Evolutionary conservation across 805 yeast genomes (phyloP).

Genomic region (Scheffersomyces coipomensis): DNA sequence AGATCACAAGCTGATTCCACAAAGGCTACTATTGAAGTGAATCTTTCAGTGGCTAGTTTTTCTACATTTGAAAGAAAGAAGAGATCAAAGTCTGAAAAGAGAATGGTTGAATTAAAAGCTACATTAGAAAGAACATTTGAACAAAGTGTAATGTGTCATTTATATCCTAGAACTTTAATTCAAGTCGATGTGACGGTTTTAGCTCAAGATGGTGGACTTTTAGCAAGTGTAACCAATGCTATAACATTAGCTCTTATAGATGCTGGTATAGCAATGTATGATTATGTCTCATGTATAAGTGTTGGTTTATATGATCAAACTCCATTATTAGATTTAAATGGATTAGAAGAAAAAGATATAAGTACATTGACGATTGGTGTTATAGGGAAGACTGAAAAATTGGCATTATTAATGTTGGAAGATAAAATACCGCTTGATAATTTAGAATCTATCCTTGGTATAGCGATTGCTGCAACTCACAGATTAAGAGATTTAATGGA

Average conservation of each 20-base stretch:
- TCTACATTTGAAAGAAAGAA: slow-evolving; percentile 75
- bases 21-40: slow-evolving; percentile 60
- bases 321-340: slow-evolving; percentile 79
- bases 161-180: slow-evolving; percentile 84
- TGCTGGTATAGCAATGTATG: slow-evolving; percentile 94
- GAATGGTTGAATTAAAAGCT: slow-evolving; percentile 66
- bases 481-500: slow-evolving; percentile 84
- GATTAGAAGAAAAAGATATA: slow-evolving; percentile 80
- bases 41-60: slow-evolving; percentile 75
- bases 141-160: slow-evolving; percentile 68
- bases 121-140: slow-evolving; percentile 68
- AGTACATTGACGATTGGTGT: slow-evolving; percentile 80
- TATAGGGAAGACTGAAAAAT: slow-evolving; percentile 77
- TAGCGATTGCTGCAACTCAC: slow-evolving; percentile 87
- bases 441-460: slow-evolving; percentile 69
- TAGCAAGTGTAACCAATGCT: slow-evolving; percentile 80
- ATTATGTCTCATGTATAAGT: slow-evolving; percentile 76
- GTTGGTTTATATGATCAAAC: slow-evolving; percentile 76
- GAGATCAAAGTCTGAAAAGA: slow-evolving; percentile 63
- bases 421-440: slow-evolving; percentile 82
- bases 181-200: slow-evolving; percentile 72
- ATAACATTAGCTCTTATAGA: slow-evolving; percentile 87
- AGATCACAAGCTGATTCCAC: slow-evolving; percentile 51
- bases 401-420: slow-evolving; percentile 75
- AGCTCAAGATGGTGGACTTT: slow-evolving; percentile 86